Base-by-base conservation (phyloP, 441 rosid genomes). In the Jatropha podagrica region DNA sequence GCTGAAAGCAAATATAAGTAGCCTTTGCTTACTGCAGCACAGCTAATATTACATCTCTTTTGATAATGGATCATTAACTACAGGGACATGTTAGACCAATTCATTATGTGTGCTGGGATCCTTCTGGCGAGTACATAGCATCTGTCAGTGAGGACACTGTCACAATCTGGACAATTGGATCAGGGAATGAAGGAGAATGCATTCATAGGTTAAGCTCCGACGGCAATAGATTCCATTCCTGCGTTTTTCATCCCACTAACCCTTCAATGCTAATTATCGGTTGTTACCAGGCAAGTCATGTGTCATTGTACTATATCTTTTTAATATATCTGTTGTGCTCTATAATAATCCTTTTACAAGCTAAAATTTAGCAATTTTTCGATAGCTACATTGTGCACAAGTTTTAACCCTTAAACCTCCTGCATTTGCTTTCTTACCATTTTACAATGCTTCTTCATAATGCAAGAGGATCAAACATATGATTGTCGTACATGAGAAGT, bases 101-200 rank as follows among this genome's bases (percentile, higher is more conserved):
- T 63, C 89, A 86, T 71, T 89, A 89, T 10, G 88, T 93, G 15
- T 93, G 98, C 84, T 93, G 98, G 98, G 92, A 95, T 85, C 90
- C 92, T 46, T 77, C 89, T 0, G 99, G 99, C 9, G 95, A 92
- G 79, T 87, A 76, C 78, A 77, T 95, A 75, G 97, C 97, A 67
- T 84, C 99, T 17, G 93, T 91, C 40, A 93, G 99, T 55, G 98
- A 93, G 86, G 95, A 92, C 79, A 84, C 88, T 76, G 98, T 93
- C 51, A 87, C 88, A 86, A 96, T 92, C 14, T 95, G 98, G 99
- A 82, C 86, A 5, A 75, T 93, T 18, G 91, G 96, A 65, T 82
- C 95, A 26, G 92, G 93, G 13, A 78, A 83, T 74, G 90, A 89
- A 77, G 95, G 91, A 64, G 92, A 93, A 69, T 91, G 94, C 60